Evolutionary conservation across 2,329 filamentous ascomycete genomes (phyloP).

Genomic region (Pezicula neosporulosa): DNA sequence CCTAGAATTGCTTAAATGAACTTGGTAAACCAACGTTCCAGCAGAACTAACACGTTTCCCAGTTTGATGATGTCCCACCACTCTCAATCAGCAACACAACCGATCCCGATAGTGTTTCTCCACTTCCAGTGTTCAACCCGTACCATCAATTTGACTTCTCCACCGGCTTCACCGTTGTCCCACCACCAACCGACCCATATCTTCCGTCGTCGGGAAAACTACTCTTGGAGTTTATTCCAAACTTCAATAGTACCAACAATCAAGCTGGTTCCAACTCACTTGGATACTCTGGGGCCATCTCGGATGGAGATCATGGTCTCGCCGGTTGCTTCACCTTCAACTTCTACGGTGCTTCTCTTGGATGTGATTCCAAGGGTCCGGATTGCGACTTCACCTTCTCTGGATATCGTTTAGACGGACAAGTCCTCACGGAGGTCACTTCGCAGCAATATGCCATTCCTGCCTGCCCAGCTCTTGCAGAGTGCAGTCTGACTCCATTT

Average conservation of each 20-base stretch:
- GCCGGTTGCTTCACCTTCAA: constrained; percentile 34
- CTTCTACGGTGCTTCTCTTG: constrained; percentile 31
- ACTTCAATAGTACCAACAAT: constrained; percentile 15
- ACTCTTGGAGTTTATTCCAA: constrained; percentile 28
- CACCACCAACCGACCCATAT: constrained; percentile 27
- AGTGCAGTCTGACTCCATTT: constrained; percentile 29
- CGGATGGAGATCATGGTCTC: constrained; percentile 19
- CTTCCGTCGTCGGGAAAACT: constrained; percentile 25
- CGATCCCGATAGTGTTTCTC: constrained; percentile 10
- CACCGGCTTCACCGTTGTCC: constrained; percentile 29
- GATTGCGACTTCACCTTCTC: constrained; percentile 35
- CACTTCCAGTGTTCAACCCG: constrained; percentile 26
- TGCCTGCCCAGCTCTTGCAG: constrained; percentile 24
- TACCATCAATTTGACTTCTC: constrained; percentile 33
- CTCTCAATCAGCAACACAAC: constrained; percentile 16
- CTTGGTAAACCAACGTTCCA: background rate
- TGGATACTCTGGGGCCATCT: constrained; percentile 23
- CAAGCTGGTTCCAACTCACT: constrained; percentile 17
- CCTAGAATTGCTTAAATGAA: background rate
- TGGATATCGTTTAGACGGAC: constrained; percentile 27
- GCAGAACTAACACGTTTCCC: constrained; percentile 4
- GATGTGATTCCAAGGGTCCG: constrained; percentile 32
- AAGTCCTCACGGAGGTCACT: constrained; percentile 17
- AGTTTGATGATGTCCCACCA: constrained; percentile 29
- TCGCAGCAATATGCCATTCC: constrained; percentile 21